A percentile compares a stretch with the other conserved stretches of the same genome.
phyloP scores from a whole-genome alignment of 1,139 yeast genomes.

The Taphrina communis region DNA sequence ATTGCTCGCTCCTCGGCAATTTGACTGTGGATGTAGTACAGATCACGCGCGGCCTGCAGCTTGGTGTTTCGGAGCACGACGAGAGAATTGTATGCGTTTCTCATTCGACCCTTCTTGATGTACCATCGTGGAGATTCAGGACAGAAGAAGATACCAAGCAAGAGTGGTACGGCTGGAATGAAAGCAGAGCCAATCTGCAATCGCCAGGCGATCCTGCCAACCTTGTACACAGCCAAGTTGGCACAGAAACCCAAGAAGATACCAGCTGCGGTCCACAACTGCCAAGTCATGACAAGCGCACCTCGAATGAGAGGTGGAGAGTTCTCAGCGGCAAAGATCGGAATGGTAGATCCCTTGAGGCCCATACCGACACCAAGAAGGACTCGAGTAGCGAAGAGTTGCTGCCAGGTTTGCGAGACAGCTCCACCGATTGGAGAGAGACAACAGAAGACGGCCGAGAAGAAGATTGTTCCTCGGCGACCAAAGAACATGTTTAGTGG shows the following conservation, averaged over 20 bases:
- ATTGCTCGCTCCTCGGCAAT: constrained; percentile 70
- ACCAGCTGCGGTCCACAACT: constrained; percentile 85
- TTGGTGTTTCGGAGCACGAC: constrained; percentile 58
- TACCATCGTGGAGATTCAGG: constrained; percentile 86
- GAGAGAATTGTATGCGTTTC: constrained; percentile 64
- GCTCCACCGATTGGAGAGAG: constrained; percentile 79
- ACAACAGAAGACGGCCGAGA: constrained; percentile 69
- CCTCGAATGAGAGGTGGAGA: constrained; percentile 79
- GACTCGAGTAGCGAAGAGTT: constrained; percentile 73
- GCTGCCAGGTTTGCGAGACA: constrained; percentile 73
- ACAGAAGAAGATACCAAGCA: constrained; percentile 69
- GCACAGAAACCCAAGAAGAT: constrained; percentile 80
- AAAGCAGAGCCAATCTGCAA: constrained; percentile 79
- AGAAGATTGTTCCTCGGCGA: constrained; percentile 74
- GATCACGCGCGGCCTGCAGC: constrained; percentile 75
- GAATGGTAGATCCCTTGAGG: constrained; percentile 79
- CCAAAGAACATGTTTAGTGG: constrained; percentile 68
- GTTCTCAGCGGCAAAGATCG: constrained; percentile 81
- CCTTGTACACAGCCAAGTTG: constrained; percentile 64
- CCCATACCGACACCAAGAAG: constrained; percentile 80
- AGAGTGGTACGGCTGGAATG: constrained; percentile 73
- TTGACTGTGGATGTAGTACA: constrained; percentile 71
- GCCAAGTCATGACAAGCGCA: constrained; percentile 86
- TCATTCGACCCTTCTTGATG: constrained; percentile 67
- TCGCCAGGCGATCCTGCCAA: constrained; percentile 72